Evolutionary conservation across 225 moss, liverwort and hornwort species (phyloP).

Genomic region (Neckera pumila): DNA sequence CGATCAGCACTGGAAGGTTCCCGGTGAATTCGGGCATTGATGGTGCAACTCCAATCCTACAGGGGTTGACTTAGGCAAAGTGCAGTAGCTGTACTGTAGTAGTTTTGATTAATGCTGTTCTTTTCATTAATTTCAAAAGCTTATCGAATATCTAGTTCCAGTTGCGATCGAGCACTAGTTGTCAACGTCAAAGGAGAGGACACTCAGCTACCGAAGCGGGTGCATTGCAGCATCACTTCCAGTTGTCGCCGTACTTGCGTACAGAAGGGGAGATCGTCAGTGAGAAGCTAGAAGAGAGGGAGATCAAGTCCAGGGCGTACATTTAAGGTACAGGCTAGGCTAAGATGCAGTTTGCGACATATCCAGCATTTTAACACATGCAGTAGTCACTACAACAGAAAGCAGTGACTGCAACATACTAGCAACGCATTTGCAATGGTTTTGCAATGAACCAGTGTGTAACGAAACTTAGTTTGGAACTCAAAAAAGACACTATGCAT

Average conservation of each 20-base stretch:
- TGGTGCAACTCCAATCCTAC: neutral
- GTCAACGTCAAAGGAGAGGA: neutral
- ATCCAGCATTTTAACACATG: neutral
- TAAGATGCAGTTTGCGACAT: neutral
- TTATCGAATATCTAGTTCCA: neutral
- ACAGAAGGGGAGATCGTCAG: neutral
- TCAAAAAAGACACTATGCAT: no score
- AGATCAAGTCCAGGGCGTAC: neutral
- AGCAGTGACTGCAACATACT: no score
- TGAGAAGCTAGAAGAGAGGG: neutral
- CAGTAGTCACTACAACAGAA: no score
- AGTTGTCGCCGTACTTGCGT: neutral
- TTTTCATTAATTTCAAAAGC: neutral
- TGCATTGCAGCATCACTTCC: neutral
- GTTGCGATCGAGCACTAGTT: neutral
- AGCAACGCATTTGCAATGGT: no score
- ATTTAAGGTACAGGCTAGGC: neutral
- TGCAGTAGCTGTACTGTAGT: neutral
- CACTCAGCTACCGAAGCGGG: neutral
- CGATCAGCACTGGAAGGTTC: neutral
- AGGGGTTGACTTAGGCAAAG: neutral
- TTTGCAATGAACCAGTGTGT: no score
- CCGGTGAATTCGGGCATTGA: neutral
- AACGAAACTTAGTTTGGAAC: no score
- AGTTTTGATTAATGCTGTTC: neutral